Percentiles rank a stretch among this genome's conserved stretches.
Evolutionary conservation across 768 basidiomycete genomes (phyloP).

Genomic region (Leccinum rimulosum): DNA sequence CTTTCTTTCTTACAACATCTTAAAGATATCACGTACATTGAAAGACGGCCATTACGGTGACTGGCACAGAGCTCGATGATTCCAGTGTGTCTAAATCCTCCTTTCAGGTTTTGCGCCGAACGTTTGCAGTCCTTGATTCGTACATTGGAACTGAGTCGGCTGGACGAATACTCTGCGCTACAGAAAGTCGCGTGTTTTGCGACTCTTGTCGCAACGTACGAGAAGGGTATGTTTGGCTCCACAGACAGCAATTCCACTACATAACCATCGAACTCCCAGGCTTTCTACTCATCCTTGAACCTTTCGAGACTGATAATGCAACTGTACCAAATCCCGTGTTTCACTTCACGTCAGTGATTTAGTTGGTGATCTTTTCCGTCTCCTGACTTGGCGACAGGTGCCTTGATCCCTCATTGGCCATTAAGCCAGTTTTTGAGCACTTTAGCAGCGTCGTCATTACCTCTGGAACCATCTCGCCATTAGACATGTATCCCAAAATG

Average conservation of each 20-base stretch:
- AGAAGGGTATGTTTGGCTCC: slow-evolving; percentile 63
- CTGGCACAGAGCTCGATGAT: slow-evolving; percentile 16
- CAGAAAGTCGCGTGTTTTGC: slow-evolving; percentile 97
- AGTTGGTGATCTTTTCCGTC: background rate
- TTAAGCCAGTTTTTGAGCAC: slow-evolving; percentile 96
- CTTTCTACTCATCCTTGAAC: slow-evolving; percentile 94
- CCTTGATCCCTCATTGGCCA: slow-evolving; percentile 95
- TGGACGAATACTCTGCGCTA: slow-evolving; percentile 89
- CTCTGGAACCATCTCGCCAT: slow-evolving; percentile 94
- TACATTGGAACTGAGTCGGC: slow-evolving; percentile 81
- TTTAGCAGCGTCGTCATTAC: slow-evolving; percentile 99
- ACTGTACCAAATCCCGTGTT: slow-evolving; percentile 99
- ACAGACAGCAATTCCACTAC: background rate
- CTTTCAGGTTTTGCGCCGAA: slow-evolving; percentile 88
- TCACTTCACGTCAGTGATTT: slow-evolving; percentile 79
- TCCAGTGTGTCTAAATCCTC: background rate
- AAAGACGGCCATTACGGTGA: slow-evolving; percentile 86
- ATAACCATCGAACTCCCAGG: slow-evolving; percentile 44
- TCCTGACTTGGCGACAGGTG: slow-evolving; percentile 54
- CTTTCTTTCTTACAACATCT: slow-evolving; percentile 95
- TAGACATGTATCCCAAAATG: slow-evolving; percentile 99
- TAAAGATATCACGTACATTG: slow-evolving; percentile 98
- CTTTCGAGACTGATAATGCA: slow-evolving; percentile 97
- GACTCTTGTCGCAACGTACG: slow-evolving; percentile 95
- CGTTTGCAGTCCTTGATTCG: slow-evolving; percentile 91